Percentiles rank a stretch among this genome's conserved stretches.
phyloP scores from a whole-genome alignment of 2,329 filamentous ascomycete genomes.

The Colletotrichum chrysophilum region DNA sequence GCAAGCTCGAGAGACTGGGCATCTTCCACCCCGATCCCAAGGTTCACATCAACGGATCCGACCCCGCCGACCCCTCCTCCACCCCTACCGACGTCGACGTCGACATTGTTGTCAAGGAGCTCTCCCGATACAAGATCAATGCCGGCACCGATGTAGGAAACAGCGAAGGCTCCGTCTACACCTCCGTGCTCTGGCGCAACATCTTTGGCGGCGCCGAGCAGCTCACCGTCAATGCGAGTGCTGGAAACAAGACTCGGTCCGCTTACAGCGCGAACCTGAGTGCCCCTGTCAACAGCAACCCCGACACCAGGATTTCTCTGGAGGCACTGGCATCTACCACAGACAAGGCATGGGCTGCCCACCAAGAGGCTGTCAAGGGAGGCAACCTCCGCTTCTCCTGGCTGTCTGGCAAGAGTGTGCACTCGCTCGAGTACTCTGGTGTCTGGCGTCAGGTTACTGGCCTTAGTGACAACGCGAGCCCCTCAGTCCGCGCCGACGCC shows the following conservation, averaged over 20 bases:
- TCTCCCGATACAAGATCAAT: conserved; percentile 84
- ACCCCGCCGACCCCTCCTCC: conserved; percentile 70
- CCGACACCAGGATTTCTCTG: conserved; percentile 78
- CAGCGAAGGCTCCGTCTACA: conserved; percentile 91
- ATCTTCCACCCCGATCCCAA: conserved; percentile 87
- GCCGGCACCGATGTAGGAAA: conserved; percentile 95
- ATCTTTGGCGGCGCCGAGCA: conserved; percentile 94
- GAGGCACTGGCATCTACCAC: conserved; percentile 85
- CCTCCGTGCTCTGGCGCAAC: conserved; percentile 86
- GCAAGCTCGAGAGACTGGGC: conserved; percentile 81
- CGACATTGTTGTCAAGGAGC: conserved; percentile 82
- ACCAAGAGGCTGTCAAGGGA: conserved; percentile 87
- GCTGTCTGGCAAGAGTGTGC: conserved; percentile 60
- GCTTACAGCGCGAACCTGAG: conserved; percentile 89
- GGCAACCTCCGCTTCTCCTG: conserved; percentile 79
- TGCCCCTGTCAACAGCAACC: conserved; percentile 79
- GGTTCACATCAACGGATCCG: conserved; percentile 81
- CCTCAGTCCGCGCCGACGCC: conserved; percentile 81
- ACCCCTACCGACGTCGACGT: conserved; percentile 82
- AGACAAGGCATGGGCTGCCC: conserved; percentile 90
- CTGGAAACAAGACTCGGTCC: conserved; percentile 89
- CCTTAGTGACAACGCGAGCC: conserved; percentile 76
- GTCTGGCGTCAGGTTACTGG: conserved; percentile 90
- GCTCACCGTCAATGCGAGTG: conserved; percentile 82
- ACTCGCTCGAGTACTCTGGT: conserved; percentile 81